Base-by-base conservation (phyloP, 176 grass and related monocot species). In the Dendrocalamus sinicus region DNA sequence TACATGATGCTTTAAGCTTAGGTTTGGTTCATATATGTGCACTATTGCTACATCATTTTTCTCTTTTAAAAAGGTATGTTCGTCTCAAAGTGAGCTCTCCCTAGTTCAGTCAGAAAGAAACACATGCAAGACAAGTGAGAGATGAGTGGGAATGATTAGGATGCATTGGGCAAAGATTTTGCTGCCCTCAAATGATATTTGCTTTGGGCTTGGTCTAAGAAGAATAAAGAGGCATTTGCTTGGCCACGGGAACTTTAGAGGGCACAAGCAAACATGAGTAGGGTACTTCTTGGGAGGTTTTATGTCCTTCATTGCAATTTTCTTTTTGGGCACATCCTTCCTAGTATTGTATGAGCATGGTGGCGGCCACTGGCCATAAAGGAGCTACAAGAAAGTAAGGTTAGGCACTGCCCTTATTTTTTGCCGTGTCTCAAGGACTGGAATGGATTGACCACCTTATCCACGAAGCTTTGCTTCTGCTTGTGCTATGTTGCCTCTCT, bases 181-280 rank as follows among this genome's bases (percentile, higher is more conserved):
- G 76, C 17, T 72, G 60, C 68, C 45, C 72, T 72, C 64, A 54
- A 72, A 66, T 65, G 76, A 43, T 79, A 78, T 60, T 82, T 89
- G 80, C 37, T 59, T 59, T 23, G 57, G 57, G 22, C 57, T 60
- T 60, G 57, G 57, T 60, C 22, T 60, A 60, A 23, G 57, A 60
- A 23, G 10, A 60, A 28, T 14, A 55, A 16, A 73, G 63, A 57
- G 23, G 40, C 55, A 81, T 72, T 91, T 89, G 83, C 89, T 89
- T 94, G 77, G 53, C 60, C 83, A 61, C 61, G 70, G 82, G 70
- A 88, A 62, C 93, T 92, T 90, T 86, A 86, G 70, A 86, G 70
- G 90, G 41, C 85, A 81, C 93, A 88, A 68, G 88, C 88, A 92
- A 90, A 73, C 90, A 88, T 90, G 90, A 94, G 82, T 94, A 76